These are phyloP conservation scores for Cerrena zonata DNA, from an alignment of 1,284 basidiomycete species.

Conservation along the genomic window DNA sequence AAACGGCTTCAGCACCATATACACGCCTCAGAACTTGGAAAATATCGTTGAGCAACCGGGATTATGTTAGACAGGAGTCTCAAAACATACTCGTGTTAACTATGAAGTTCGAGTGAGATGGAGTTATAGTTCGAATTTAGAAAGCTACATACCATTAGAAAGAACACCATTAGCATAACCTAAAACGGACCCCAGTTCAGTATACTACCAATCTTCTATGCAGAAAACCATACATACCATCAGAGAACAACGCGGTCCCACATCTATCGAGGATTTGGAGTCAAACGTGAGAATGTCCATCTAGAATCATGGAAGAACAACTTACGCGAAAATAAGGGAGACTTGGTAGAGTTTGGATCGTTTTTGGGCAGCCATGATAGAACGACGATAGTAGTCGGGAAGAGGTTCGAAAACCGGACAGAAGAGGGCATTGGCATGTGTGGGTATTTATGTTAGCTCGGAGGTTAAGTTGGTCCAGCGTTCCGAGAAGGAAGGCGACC, in stretches of 20 bases:
- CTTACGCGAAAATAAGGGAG: slow-evolving; percentile 75
- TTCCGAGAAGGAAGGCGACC: background rate
- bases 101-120: slow-evolving; percentile 19
- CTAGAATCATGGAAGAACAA: slow-evolving; percentile 12
- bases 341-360: slow-evolving; percentile 28
- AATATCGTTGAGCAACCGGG: background rate
- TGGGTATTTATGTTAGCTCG: background rate
- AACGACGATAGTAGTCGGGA: background rate
- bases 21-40: slow-evolving; percentile 55
- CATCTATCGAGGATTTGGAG: slow-evolving; percentile 39
- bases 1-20: slow-evolving; percentile 51
- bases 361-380: slow-evolving; percentile 12
- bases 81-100: slow-evolving; percentile 55
- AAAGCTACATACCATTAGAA: slow-evolving; percentile 53
- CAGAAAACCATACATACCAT: slow-evolving; percentile 66
- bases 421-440: background rate
- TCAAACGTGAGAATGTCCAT: background rate
- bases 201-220: slow-evolving; percentile 5
- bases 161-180: slow-evolving; percentile 82
- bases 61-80: background rate
- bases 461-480: slow-evolving; percentile 1
- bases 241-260: slow-evolving; percentile 82
- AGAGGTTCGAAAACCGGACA: background rate
- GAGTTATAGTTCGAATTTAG: slow-evolving; percentile 2
- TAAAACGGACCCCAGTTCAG: too few species aligned